These are phyloP conservation scores for bread wheat (Triticum aestivum) DNA, from an alignment of 176 grass and related monocot species.

Conservation along the genomic window IWGSC_CS_RefSeq_v2.1 NC_057800.1:594909797-594910296, in stretches of 20 bases:
- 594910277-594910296: conserved; percentile 78
- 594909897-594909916: not conserved
- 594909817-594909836: not conserved
- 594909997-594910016: too few species aligned
- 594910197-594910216: not conserved
- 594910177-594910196: not conserved
- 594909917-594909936: not conserved
- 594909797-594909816: not conserved
- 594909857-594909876: not conserved
- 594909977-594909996: conserved; percentile 2
- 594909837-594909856: not conserved
- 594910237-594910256: not conserved
- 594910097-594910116: conserved; percentile 74
- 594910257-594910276: conserved; percentile 73
- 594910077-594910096: conserved; percentile 70
- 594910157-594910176: conserved; percentile 67
- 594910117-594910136: conserved; percentile 77
- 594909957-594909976: not conserved
- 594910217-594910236: not conserved
- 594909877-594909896: not conserved
- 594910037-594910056: not conserved
- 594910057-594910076: not conserved
- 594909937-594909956: not conserved
- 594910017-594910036: not conserved
- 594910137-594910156: conserved; percentile 73